Conservation (phyloP, 2,329 filamentous ascomycete genomes). For the Amauroascus niger region DNA sequence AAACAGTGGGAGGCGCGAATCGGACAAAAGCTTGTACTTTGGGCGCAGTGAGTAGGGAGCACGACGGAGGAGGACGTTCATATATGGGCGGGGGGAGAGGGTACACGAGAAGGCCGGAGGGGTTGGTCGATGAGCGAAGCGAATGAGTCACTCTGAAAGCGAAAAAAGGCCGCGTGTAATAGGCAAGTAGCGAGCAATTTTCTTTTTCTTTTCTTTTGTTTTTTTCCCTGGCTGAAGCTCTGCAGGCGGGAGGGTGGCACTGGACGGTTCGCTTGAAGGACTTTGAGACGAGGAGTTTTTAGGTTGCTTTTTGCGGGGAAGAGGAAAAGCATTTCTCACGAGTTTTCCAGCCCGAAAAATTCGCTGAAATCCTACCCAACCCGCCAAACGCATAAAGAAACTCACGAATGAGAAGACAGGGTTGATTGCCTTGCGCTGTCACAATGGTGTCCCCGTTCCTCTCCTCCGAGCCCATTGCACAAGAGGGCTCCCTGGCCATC, state of each 20-base stretch:
- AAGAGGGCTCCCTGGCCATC: conserved; percentile 62
- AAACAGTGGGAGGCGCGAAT: neutral
- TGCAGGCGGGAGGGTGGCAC: no score
- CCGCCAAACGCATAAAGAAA: neutral
- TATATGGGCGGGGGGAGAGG: neutral
- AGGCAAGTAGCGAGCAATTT: neutral
- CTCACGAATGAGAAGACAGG: conserved; percentile 1
- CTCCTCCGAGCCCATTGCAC: conserved; percentile 54
- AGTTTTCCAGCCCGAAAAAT: neutral
- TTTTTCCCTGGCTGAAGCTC: neutral
- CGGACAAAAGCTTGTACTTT: conserved; percentile 6
- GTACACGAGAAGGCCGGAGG: neutral
- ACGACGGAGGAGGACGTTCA: conserved; percentile 6
- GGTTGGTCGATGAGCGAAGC: neutral
- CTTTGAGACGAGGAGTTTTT: no score
- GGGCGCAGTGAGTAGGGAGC: neutral
- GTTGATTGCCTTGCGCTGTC: neutral
- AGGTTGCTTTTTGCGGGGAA: conserved; percentile 9
- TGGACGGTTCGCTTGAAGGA: no score
- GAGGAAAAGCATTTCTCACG: neutral
- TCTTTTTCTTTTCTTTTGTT: neutral
- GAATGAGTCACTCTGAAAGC: conserved; percentile 7
- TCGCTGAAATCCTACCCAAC: neutral
- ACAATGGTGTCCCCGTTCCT: conserved; percentile 64
- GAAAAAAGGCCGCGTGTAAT: neutral